A percentile compares a stretch with the other conserved stretches of the same genome.
These are phyloP conservation scores for Irpex sp. DNA, from an alignment of 1,284 basidiomycete genomes.

Conservation along the genomic window DNA sequence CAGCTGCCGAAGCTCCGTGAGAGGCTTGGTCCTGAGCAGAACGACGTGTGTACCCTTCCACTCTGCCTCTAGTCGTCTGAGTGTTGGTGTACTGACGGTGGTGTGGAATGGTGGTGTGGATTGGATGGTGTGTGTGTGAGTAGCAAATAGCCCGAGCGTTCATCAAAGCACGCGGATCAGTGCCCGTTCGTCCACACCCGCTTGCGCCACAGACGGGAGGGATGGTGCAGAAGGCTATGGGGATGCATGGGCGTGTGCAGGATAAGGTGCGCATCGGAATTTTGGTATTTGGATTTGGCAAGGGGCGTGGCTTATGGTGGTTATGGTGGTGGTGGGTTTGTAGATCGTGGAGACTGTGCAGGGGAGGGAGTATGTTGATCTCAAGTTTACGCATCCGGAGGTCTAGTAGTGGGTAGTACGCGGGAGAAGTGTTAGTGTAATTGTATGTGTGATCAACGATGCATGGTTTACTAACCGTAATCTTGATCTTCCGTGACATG, in stretches of 20 bases:
- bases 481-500: too few species aligned
- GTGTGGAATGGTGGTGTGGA: neutral
- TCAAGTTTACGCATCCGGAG: constrained; percentile 14
- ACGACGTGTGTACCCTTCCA: constrained; percentile 18
- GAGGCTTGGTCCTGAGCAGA: constrained; percentile 19
- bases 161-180: neutral
- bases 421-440: too few species aligned
- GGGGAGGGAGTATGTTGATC: constrained; percentile 15
- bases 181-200: constrained; percentile 13
- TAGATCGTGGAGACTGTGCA: constrained; percentile 14
- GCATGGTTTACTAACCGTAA: too few species aligned
- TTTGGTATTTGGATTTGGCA: neutral
- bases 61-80: neutral
- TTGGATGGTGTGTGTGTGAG: neutral
- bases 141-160: constrained; percentile 17
- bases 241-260: constrained; percentile 11
- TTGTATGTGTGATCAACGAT: too few species aligned
- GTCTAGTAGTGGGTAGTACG: neutral
- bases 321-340: neutral
- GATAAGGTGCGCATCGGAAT: constrained; percentile 14
- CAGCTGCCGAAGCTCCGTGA: constrained; percentile 19
- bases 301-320: neutral
- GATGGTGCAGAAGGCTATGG: constrained; percentile 18
- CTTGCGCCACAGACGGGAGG: constrained; percentile 17
- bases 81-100: neutral